These are phyloP conservation scores for Graphilbum sp. DNA, from an alignment of 2,329 filamentous ascomycete species.

Conservation along the genomic window DNA sequence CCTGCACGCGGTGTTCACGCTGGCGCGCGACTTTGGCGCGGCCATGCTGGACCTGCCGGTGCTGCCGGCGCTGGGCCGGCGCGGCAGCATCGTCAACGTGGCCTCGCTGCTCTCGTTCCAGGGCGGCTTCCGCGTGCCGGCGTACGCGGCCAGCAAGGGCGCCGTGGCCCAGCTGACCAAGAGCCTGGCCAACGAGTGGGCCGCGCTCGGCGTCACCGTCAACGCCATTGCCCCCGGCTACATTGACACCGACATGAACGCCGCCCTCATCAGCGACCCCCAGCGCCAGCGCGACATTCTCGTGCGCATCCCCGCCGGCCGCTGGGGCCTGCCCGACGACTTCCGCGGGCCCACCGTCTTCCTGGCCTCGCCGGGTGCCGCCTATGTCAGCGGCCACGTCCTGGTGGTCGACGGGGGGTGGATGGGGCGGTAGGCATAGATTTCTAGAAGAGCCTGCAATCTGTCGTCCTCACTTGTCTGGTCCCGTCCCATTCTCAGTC, in stretches of 20 bases:
- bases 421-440: conserved; percentile 55
- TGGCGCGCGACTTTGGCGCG: conserved; percentile 61
- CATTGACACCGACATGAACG: conserved; percentile 90
- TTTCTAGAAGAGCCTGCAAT: no score
- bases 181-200: conserved; percentile 76
- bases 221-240: conserved; percentile 86
- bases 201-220: conserved; percentile 59
- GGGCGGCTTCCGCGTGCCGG: conserved; percentile 74
- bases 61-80: conserved; percentile 31
- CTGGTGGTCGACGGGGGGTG: conserved; percentile 79
- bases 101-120: conserved; percentile 70
- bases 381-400: conserved; percentile 68
- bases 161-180: conserved; percentile 76
- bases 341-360: conserved; percentile 74
- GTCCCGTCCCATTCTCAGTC: no score
- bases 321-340: conserved; percentile 73
- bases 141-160: conserved; percentile 75
- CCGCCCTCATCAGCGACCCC: conserved; percentile 57
- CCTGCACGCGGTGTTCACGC: conserved; percentile 62
- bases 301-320: conserved; percentile 63
- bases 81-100: conserved; percentile 69
- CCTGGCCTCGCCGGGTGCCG: conserved; percentile 58
- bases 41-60: conserved; percentile 52
- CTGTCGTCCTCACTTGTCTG: no score
- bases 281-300: conserved; percentile 57